Base-by-base conservation (phyloP, 2,329 filamentous ascomycete genomes). In the Endocalyx cinctus region DNA sequence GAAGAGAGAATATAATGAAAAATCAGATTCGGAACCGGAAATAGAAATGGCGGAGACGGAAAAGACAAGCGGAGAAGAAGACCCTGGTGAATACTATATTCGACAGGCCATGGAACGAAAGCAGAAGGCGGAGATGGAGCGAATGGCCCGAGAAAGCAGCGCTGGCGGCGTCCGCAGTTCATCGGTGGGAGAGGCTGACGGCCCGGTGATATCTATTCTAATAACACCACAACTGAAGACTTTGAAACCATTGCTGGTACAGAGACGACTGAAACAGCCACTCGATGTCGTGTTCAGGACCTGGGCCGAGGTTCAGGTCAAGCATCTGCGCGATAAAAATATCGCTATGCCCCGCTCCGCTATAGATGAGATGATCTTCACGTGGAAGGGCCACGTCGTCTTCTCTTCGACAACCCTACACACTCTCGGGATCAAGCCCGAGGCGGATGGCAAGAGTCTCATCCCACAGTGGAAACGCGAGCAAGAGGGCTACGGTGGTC, bases 391-490 rank as follows among this genome's bases (percentile, higher is more conserved):
- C 17, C 77, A 76, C 37, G 76, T 77, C 38, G 61, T 95, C 4
- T 95, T 84, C 54, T 77, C 84, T 43, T 73, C 75, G n/a, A 86
- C 84, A 5, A 89, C 82, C 2, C 81, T 86, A 38, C 69, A 70
- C 33, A 79, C 74, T 29, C 63, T 94, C 6, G 79, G 80, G 6
- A 72, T 92, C 28, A 53, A 62, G 7, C 63, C 67, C 0, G 57
- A 62, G 10, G 50, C 51, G 10, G 58, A 70, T 5, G 69, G 70
- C 25, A n/a, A n/a, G n/a, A 57, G 66, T 11, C 57, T 72, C 14
- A 54, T 56, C 30, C 59, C 43, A 5, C 49, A 54, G 10, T 55
- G 52, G 18, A 47, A 64, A 28, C 38, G 37, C 1, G 40, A 41
- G 7, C 47, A 55, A 25, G 66, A 68, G 15, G 70, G 72, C 2